These are phyloP conservation scores for Exserohilum turcica DNA, from an alignment of 2,329 filamentous ascomycete species.

Conservation along the genomic window DNA sequence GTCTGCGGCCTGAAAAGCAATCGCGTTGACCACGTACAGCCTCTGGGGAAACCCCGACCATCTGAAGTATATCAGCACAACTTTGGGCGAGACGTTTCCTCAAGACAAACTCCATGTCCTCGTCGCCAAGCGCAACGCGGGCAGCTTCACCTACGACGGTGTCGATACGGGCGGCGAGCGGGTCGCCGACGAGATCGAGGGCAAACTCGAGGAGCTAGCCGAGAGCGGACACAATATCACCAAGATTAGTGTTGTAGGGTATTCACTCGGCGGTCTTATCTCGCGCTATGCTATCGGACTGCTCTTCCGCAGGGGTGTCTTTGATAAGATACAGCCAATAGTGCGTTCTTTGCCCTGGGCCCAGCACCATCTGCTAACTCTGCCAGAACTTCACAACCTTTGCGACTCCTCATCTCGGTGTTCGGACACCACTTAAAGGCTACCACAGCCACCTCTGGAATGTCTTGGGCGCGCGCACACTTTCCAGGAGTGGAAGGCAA, in stretches of 20 bases:
- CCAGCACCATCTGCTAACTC: slow-evolving; percentile 15
- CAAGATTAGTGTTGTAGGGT: slow-evolving; percentile 86
- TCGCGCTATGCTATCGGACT: slow-evolving; percentile 85
- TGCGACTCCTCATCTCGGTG: slow-evolving; percentile 73
- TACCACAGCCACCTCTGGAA: slow-evolving; percentile 64
- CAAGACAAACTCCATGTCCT: slow-evolving; percentile 71
- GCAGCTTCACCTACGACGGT: slow-evolving; percentile 71
- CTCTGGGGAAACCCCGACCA: slow-evolving; percentile 82
- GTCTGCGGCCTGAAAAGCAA: neutral
- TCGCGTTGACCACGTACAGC: slow-evolving; percentile 49
- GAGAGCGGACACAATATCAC: slow-evolving; percentile 71
- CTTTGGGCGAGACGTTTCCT: slow-evolving; percentile 65
- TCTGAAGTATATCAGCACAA: slow-evolving; percentile 69
- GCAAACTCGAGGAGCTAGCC: slow-evolving; percentile 59
- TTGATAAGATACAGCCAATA: slow-evolving; percentile 79
- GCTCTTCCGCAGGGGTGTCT: slow-evolving; percentile 77
- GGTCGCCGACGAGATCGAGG: slow-evolving; percentile 66
- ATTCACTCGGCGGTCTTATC: slow-evolving; percentile 86
- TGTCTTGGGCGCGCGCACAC: slow-evolving; percentile 76
- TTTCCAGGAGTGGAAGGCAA: slow-evolving; percentile 84
- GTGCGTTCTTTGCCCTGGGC: slow-evolving; percentile 57
- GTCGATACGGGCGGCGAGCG: slow-evolving; percentile 73
- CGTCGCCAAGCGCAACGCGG: slow-evolving; percentile 72
- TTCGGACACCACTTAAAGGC: slow-evolving; percentile 52
- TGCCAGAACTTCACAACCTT: slow-evolving; percentile 90